Base-by-base conservation (phyloP, 306 rosid genomes). In the Psophocarpus tetragonolobus region DNA sequence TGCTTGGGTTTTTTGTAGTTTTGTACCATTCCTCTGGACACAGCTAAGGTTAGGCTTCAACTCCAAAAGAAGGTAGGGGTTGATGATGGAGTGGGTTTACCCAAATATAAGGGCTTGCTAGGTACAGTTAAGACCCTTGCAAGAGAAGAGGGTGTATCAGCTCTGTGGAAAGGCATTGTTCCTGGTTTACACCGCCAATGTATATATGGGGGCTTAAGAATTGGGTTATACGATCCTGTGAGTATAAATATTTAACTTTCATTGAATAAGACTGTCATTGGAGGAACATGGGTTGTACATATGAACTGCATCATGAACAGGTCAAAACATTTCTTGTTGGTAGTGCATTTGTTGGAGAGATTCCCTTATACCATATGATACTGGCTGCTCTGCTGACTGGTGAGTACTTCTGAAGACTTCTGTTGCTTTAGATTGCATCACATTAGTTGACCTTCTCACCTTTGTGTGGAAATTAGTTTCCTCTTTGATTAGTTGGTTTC, bases 131-230 rank as follows among this genome's bases (percentile, higher is more conserved):
- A 88, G 73, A 96, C 98, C 53, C 91, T 96, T 58, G 91, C 98
- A 56, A 84, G 91, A 84, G 99, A 96, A 88, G 98, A 96, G 87
- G 99, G 99, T 36, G 29, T 88, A 71, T 82, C 82, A 51, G 93
- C 99, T 33, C 83, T 96, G 47, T 96, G 99, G 98, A 96, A 86
- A 81, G 99, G 99, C 79, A 82, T 92, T 73, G 76, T 96, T 86
- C 96, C 99, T 51, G 99, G 99, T 70, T 85, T 96, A 68, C 99
- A 96, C 58, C 96, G 99, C 57, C 99, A 96, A 73, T 96, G 91
- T 77, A 44, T 96, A 74, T 96, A 96, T 76, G 99, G 99, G 53
- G 99, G 99, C 85, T 84, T 96, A 83, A 90, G 99, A 87, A 92
- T 96, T 78, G 97, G 96, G 64, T 79, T 96, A 76, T 96, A 96